Evolutionary conservation across 768 basidiomycete genomes (phyloP).

Genomic region (Gautieria morchelliformis): DNA sequence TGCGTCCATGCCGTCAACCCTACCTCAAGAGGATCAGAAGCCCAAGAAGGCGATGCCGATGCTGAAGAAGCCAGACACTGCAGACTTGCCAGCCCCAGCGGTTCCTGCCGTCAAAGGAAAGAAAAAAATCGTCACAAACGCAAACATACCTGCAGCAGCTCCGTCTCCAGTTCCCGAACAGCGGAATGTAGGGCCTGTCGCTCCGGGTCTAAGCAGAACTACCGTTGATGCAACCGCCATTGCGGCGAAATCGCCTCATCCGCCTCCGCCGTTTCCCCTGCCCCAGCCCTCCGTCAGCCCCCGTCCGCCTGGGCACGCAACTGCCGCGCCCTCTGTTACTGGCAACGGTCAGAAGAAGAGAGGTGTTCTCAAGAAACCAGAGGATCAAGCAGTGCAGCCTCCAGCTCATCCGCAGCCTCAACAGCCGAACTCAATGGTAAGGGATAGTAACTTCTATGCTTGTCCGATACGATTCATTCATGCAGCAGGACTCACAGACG

Average conservation of each 20-base stretch:
- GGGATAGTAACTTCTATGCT: background rate
- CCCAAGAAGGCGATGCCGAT: background rate
- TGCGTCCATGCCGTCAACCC: constrained; percentile 16
- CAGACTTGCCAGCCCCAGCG: background rate
- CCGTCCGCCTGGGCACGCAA: constrained; percentile 16
- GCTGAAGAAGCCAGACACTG: background rate
- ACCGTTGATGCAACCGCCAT: background rate
- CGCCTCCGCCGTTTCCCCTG: background rate
- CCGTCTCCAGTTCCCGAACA: constrained; percentile 10
- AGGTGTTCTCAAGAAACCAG: constrained; percentile 4
- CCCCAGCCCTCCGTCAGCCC: constrained; percentile 20
- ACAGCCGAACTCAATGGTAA: background rate
- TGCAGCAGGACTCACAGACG: too few species aligned
- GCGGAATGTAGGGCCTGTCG: background rate
- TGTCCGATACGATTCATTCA: too few species aligned
- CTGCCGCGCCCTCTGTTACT: background rate
- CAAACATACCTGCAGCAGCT: constrained; percentile 22
- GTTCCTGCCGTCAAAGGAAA: background rate
- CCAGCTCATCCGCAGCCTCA: constrained; percentile 11
- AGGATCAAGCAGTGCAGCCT: constrained; percentile 15
- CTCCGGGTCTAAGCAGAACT: background rate
- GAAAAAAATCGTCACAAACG: background rate
- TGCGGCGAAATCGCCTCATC: background rate
- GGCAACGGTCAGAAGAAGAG: background rate
- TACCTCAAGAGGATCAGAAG: constrained; percentile 4